Evolutionary conservation across 495 filamentous ascomycete genomes (phyloP).

Genomic region (Lineolata rhizophorae): DNA sequence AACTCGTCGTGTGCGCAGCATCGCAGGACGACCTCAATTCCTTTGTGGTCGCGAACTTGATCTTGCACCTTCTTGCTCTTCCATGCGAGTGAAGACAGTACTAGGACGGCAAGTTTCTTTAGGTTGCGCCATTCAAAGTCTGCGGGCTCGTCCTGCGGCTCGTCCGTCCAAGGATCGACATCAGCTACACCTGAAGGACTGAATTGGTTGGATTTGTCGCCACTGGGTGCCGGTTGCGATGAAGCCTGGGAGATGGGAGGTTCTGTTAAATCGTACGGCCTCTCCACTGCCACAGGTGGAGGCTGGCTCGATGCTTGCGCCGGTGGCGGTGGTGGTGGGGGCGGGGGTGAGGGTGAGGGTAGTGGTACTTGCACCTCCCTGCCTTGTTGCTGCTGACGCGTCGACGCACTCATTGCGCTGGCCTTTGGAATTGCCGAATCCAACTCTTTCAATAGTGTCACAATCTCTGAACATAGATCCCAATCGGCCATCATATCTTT

Average conservation of each 20-base stretch:
- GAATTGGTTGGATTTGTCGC: too few species aligned
- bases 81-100: conserved; percentile 67
- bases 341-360: conserved; percentile 1
- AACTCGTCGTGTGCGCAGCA: conserved; percentile 74
- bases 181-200: too few species aligned
- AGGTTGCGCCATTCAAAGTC: conserved; percentile 88
- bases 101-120: conserved; percentile 76
- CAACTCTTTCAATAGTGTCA: conserved; percentile 64
- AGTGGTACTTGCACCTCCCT: neutral
- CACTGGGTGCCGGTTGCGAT: neutral
- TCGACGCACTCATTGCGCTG: neutral
- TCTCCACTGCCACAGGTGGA: conserved; percentile 17
- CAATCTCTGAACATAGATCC: conserved; percentile 67
- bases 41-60: conserved; percentile 61
- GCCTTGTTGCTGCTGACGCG: neutral
- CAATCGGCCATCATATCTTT: conserved; percentile 56
- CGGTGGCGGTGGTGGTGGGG: neutral
- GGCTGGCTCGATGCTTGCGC: conserved; percentile 3
- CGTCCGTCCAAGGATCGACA: conserved; percentile 24
- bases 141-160: conserved; percentile 55
- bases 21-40: conserved; percentile 63
- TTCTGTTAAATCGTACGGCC: conserved; percentile 15
- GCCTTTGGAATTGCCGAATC: conserved; percentile 60
- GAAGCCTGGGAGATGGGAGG: conserved; percentile 17
- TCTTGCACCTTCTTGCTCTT: conserved; percentile 59